phyloP scores from a whole-genome alignment of 1,139 yeast species.

The Nakaseomyces uthaithaninus region DNA sequence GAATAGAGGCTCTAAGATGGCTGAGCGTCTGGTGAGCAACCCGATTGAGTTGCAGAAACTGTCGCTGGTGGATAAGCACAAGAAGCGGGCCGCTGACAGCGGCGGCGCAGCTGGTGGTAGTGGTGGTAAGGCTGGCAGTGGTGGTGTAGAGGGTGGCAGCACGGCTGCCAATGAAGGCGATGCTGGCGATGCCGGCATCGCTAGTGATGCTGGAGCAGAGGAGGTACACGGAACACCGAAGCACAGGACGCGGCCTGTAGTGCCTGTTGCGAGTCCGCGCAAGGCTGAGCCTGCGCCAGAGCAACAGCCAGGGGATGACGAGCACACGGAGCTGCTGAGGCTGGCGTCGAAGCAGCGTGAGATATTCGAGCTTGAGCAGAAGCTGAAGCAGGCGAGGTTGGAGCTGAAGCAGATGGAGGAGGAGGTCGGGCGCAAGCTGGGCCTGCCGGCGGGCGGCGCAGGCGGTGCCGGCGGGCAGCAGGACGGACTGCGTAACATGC shows the following conservation, averaged over 20 bases:
- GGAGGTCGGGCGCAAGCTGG: constrained; percentile 21
- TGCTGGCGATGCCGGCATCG: background rate
- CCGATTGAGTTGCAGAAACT: constrained; percentile 31
- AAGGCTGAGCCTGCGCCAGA: constrained; percentile 10
- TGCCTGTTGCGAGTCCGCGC: constrained; percentile 7
- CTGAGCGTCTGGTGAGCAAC: constrained; percentile 29
- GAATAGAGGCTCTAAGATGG: constrained; percentile 4
- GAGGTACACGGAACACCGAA: background rate
- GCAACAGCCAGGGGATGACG: constrained; percentile 13
- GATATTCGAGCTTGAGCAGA: constrained; percentile 35
- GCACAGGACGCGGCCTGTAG: constrained; percentile 5
- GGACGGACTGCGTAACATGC: constrained; percentile 2
- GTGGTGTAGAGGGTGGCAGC: background rate
- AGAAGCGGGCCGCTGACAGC: background rate
- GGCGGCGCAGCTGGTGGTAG: background rate
- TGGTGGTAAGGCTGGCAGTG: background rate
- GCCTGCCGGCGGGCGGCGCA: constrained; percentile 9
- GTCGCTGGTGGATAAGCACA: constrained; percentile 20
- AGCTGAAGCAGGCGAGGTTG: constrained; percentile 32
- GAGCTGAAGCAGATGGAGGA: constrained; percentile 34
- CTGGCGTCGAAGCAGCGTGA: constrained; percentile 41
- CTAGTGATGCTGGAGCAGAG: background rate
- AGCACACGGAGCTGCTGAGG: constrained; percentile 21
- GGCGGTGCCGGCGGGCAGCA: constrained; percentile 2
- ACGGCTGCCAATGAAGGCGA: constrained; percentile 1